phyloP scores from a whole-genome alignment of 2,329 filamentous ascomycete species.

The Arthrinium puccinioides region DNA sequence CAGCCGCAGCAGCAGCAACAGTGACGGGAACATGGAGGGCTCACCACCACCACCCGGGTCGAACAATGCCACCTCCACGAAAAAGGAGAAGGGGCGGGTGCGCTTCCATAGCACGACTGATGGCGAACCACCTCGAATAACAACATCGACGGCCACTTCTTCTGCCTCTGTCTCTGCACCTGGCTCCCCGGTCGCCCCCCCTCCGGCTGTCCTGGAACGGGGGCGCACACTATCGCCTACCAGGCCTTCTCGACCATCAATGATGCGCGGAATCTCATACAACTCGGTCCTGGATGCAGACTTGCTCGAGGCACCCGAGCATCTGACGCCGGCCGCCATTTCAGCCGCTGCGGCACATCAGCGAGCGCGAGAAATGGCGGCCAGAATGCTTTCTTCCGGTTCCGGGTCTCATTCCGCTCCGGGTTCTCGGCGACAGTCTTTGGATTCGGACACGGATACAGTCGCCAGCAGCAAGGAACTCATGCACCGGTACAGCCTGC shows the following conservation, averaged over 20 bases:
- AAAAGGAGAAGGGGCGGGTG: conserved; percentile 39
- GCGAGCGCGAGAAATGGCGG: conserved; percentile 33
- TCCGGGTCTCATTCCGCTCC: conserved; percentile 27
- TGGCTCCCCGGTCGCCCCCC: too few relatives aligned
- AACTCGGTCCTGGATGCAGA: conserved; percentile 22
- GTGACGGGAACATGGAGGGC: too few relatives aligned
- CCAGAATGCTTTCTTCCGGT: conserved; percentile 27
- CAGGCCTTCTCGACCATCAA: conserved; percentile 30
- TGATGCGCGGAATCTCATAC: conserved; percentile 34
- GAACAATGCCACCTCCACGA: conserved; percentile 10
- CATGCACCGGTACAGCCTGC: neutral
- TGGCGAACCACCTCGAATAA: conserved; percentile 6
- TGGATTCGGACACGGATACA: conserved; percentile 24
- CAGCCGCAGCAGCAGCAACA: too few relatives aligned
- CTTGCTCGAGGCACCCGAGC: neutral
- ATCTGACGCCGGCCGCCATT: conserved; percentile 7
- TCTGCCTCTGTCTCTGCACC: conserved; percentile 3
- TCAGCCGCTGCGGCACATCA: conserved; percentile 36
- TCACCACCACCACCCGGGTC: too few relatives aligned
- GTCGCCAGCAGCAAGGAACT: conserved; percentile 6
- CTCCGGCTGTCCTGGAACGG: too few relatives aligned
- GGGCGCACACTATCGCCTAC: conserved; percentile 8
- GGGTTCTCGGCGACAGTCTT: conserved; percentile 24
- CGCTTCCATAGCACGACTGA: conserved; percentile 40
- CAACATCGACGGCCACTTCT: conserved; percentile 3